Evolutionary conservation across 2,329 filamentous ascomycete genomes (phyloP).

Genomic region (Conoideocrella luteorostrata): DNA sequence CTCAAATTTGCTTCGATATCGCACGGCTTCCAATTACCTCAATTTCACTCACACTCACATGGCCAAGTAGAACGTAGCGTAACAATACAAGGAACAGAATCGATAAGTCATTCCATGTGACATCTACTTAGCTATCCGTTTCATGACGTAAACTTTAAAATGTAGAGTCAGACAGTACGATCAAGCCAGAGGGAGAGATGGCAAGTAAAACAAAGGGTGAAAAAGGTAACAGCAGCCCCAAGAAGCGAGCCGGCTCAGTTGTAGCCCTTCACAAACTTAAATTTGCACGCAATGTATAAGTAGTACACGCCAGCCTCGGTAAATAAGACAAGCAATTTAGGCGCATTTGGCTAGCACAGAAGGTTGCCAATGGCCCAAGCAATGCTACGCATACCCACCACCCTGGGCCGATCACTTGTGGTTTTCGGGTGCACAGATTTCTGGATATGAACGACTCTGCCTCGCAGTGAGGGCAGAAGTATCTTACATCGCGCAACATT

Average conservation of each 20-base stretch:
- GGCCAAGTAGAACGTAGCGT: too few relatives aligned
- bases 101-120: neutral
- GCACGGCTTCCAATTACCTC: too few relatives aligned
- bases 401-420: neutral
- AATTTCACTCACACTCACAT: too few relatives aligned
- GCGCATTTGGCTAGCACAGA: too few relatives aligned
- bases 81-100: constrained; percentile 1
- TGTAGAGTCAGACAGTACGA: constrained; percentile 1
- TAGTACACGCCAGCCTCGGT: constrained; percentile 15
- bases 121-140: constrained; percentile 3
- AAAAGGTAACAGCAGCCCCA: constrained; percentile 7
- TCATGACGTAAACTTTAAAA: constrained; percentile 2
- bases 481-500: too few relatives aligned
- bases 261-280: constrained; percentile 10
- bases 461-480: too few relatives aligned
- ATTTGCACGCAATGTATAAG: constrained; percentile 10
- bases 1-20: too few relatives aligned
- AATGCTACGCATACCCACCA: too few relatives aligned
- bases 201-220: constrained; percentile 5
- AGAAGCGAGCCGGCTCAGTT: constrained; percentile 10
- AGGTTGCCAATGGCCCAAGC: too few relatives aligned
- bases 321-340: neutral
- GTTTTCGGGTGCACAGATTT: neutral
- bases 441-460: neutral
- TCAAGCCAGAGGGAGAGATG: neutral